A percentile compares a stretch with the other conserved stretches of the same genome.
These are phyloP conservation scores for Paraconiothyrium sp. DNA, from an alignment of 2,329 filamentous ascomycete species.

Conservation along the genomic window DNA sequence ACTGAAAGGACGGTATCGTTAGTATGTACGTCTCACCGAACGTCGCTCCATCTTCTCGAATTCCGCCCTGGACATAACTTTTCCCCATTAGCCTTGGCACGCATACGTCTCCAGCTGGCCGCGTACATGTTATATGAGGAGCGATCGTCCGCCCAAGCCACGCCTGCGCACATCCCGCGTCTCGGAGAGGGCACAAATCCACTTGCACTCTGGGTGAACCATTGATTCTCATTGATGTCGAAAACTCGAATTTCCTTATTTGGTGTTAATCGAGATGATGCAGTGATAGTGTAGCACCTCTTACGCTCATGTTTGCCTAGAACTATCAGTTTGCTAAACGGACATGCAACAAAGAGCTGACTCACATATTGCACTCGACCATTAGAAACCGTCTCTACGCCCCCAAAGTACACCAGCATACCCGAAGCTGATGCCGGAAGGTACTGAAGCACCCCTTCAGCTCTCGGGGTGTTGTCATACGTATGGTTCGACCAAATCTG, in stretches of 20 bases:
- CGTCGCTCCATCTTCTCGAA: not conserved
- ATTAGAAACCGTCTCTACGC: not conserved
- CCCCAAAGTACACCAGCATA: not conserved
- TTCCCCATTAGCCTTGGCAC: too few relatives aligned
- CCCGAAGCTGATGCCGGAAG: not conserved
- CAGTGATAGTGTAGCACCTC: too few relatives aligned
- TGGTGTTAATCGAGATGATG: too few relatives aligned
- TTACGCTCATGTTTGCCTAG: too few relatives aligned
- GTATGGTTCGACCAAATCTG: not conserved
- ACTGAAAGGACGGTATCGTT: not conserved
- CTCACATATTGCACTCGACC: not conserved
- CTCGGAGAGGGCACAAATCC: too few relatives aligned
- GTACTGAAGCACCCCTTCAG: not conserved
- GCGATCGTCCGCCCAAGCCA: not conserved
- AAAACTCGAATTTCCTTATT: too few relatives aligned
- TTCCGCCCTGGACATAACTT: conserved; percentile 1
- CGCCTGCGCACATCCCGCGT: too few relatives aligned
- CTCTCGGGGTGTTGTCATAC: not conserved
- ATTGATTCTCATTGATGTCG: too few relatives aligned
- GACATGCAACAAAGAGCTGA: not conserved
- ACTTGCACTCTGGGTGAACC: too few relatives aligned
- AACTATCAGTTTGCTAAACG: too few relatives aligned
- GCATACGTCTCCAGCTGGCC: not conserved
- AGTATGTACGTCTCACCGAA: not conserved
- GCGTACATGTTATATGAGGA: not conserved